Base-by-base conservation (phyloP, 768 basidiomycete genomes). In the Boletus edulis region DNA sequence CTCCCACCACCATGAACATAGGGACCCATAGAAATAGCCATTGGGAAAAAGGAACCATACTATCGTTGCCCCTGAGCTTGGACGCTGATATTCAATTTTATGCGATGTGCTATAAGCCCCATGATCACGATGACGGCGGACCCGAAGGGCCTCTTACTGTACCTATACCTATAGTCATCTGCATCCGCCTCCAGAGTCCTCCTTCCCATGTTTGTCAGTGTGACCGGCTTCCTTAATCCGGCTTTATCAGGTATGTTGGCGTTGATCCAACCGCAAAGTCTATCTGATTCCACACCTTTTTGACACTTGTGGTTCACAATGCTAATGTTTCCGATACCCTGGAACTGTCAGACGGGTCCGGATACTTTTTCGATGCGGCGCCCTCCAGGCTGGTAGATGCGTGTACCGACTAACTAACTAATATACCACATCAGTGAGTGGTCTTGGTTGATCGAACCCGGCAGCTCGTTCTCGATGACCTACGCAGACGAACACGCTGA, bases 171-270 rank as follows among this genome's bases (percentile, higher is more conserved):
- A 27, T 29, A 29, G 29, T 8, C 29, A 29, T 29, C 29, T 29
- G 29, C 29, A 22, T 24, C 5, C 22, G 8, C 31, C 10, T 31
- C 35, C 12, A 9, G 3, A 9, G 27, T 9, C 27, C 27, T 18
- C 8, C 41, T 49, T 58, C 51, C 31, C 51, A 59, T 59, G 44
- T 41, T 12, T 43, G 55, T 57, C 55, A 46, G 17, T 6, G 10
- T 14, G 20, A 56, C 35, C 2, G 18, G 29, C 17, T 22, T 34
- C 17, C 46, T 57, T 37, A 34, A 46, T 37, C 46, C 31, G 38
- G 46, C 18, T 13, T 51, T 15, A n/a, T 50, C 32, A 18, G 10
- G 20, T 5, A 7, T 42, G 39, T 35, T 31, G 46, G 20, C 14
- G 39, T 58, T 29, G 14, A 48, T 44, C 41, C 35, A 24, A 35